phyloP scores from a whole-genome alignment of 805 yeast genomes.

The Maudiozyma bulderi region DNA sequence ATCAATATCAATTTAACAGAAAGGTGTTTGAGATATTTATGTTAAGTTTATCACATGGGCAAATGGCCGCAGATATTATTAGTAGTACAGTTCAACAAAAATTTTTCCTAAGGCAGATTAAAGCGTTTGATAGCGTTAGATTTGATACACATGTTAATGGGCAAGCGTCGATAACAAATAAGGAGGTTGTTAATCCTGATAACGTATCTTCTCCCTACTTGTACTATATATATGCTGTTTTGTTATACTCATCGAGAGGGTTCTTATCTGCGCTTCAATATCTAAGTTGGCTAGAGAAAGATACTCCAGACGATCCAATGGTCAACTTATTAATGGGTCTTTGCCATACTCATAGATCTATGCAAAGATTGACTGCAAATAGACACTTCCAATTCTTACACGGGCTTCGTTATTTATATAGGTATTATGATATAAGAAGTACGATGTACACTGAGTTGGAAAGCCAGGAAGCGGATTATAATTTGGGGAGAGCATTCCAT shows the following conservation, averaged over 20 bases:
- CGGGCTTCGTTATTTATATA: conserved; percentile 69
- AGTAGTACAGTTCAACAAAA: conserved; percentile 82
- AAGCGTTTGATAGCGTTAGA: conserved; percentile 71
- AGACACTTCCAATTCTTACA: conserved; percentile 83
- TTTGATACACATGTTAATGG: conserved; percentile 52
- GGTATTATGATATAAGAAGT: conserved; percentile 51
- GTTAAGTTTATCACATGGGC: conserved; percentile 51
- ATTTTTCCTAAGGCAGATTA: conserved; percentile 78
- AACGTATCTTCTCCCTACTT: conserved; percentile 55
- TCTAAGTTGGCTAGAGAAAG: conserved; percentile 57
- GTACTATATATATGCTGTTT: conserved; percentile 67
- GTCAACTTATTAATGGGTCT: conserved; percentile 66
- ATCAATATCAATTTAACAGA: conserved; percentile 67
- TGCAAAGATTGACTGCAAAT: conserved; percentile 80
- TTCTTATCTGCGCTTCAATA: conserved; percentile 78
- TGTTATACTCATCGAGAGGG: conserved; percentile 72
- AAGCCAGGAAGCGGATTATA: conserved; percentile 69
- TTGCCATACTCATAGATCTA: conserved; percentile 78
- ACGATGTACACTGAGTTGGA: conserved; percentile 33
- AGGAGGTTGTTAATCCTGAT: conserved; percentile 33
- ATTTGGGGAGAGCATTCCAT: conserved; percentile 78
- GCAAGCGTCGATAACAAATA: conserved; percentile 62
- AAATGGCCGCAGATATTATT: conserved; percentile 46
- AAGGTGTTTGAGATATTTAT: conserved; percentile 56
- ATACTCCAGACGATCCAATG: conserved; percentile 68